Evolutionary conservation across 345 rosid genomes (phyloP), one percentile per base, ranked within the genome.

Genomic region (Moricandia moricandioides): DNA sequence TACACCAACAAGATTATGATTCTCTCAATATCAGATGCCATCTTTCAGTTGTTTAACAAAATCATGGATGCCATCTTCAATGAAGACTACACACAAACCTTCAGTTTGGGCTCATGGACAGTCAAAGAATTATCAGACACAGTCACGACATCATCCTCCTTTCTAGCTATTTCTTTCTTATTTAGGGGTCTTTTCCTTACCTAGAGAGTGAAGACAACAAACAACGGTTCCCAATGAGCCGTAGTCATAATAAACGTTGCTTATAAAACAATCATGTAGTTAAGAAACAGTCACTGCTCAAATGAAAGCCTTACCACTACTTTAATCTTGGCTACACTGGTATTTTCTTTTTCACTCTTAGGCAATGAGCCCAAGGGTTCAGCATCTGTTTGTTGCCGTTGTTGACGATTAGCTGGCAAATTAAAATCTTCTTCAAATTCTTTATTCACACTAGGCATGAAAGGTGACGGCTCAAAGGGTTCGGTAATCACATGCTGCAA

Each of bases 111-210:
- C 78, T 96, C 98, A 69, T 89, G 98, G 74, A 96, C 98, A 37
- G 89, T 82, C 79, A 96, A 70, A 63, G 92, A 81, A 70, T 92
- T 91, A 59, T 87, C 90, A 72, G 37, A 66, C 37, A 92, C 99
- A 26, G 88, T 79, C 67, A 96, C 98, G 40, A 96, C 85, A 84
- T 92, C 99, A 0, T 92, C 99, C 83, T 96, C 99, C 84, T 91
- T 96, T 74, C 90, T 85, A 55, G 96, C 79, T 69, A 85, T 77
- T 78, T 96, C 98, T 74, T 91, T 96, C 90, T 85, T 96, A 87
- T 92, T 96, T 62, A 96, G 61, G 13, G 99, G 99, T 82, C 99
- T 88, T 82, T 92, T 96, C 55, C 99, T 94, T 37, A 96, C 99
- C 99, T 95, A 72, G 16, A n/a, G 6, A 29, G 63, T 57, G 31